Base-by-base conservation (phyloP, 192 early-diverging fungal species). In the Coemansia sp. region DNA sequence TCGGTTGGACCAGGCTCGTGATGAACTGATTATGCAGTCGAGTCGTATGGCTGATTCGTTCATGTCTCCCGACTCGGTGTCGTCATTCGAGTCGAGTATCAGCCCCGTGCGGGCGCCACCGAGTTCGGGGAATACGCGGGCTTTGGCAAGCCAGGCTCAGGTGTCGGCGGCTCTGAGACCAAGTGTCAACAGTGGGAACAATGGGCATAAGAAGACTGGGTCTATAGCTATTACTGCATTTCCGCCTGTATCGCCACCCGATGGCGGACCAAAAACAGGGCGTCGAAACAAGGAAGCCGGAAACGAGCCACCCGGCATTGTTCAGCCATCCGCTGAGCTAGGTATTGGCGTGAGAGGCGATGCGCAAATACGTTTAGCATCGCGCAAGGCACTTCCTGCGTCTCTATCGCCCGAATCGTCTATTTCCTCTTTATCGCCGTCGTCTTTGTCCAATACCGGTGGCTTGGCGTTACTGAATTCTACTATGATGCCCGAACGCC, bases 281-380 rank as follows among this genome's bases (percentile, higher is more conserved):
- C 31, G 57, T 14, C 65, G 28, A 16, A 23, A n/a, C 50, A 50
- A n/a, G 28, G 59, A 53, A 6, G 50, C 9, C 26, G 50, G 50
- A 26, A 62, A 57, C 50, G 41, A 52, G 37, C 48, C 60, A 28
- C 41, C 48, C 1, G 48, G 26, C 6, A 31, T 42, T 52, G 42
- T 45, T 31, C 36, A 28, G 48, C 5, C 47, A 25, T 10, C 31
- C 34, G 59, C 31, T 3, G 31, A 31, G 43, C 20, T 16, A 38
- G 48, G 45, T 23, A n/a, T 61, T 31, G 53, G 20, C 3, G 78
- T 62, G 25, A 6, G 18, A 20, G 23, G 23, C 3, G 78, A 75
- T 55, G 63, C 65, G 25, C 73, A 66, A 47, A 81, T 81, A 21
- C 66, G 78, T 35, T 66, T 81, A 34, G 72, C 73, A 20, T 66